phyloP scores from a whole-genome alignment of 371 early-diverging fungal species.

The Rhizopus arrhizus region DNA sequence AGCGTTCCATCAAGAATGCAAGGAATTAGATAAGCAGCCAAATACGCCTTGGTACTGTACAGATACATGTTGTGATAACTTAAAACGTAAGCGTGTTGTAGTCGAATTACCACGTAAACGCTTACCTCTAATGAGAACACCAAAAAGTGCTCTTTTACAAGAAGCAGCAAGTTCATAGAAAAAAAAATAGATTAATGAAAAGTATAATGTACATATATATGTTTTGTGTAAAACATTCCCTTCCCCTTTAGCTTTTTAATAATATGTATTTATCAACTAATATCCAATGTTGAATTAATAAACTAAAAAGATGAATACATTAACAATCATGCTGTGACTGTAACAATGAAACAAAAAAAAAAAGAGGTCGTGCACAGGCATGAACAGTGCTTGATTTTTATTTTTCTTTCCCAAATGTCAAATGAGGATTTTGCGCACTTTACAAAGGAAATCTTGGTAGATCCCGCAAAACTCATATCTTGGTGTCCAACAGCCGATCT shows the following conservation, averaged over 20 bases:
- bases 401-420: neutral
- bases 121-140: slow-evolving; percentile 69
- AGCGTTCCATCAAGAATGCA: slow-evolving; percentile 79
- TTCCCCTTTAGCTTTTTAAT: too few relatives aligned
- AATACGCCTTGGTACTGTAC: slow-evolving; percentile 75
- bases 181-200: neutral
- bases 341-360: neutral
- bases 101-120: slow-evolving; percentile 71
- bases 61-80: slow-evolving; percentile 67
- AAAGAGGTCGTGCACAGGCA: neutral
- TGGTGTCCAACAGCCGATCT: slow-evolving; percentile 32
- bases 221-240: too few relatives aligned
- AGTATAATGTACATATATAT: too few relatives aligned
- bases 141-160: slow-evolving; percentile 34
- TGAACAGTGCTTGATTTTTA: neutral
- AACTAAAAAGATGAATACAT: too few relatives aligned
- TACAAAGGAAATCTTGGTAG: slow-evolving; percentile 7
- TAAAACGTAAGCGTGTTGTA: slow-evolving; percentile 58
- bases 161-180: neutral
- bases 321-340: too few relatives aligned
- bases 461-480: slow-evolving; percentile 17
- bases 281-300: too few relatives aligned
- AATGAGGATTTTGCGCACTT: slow-evolving; percentile 1
- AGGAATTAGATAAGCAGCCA: slow-evolving; percentile 44
- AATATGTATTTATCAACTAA: too few relatives aligned